These are phyloP conservation scores for Collybiopsis confluens DNA, from an alignment of 768 basidiomycete genomes.

Conservation along the genomic window DNA sequence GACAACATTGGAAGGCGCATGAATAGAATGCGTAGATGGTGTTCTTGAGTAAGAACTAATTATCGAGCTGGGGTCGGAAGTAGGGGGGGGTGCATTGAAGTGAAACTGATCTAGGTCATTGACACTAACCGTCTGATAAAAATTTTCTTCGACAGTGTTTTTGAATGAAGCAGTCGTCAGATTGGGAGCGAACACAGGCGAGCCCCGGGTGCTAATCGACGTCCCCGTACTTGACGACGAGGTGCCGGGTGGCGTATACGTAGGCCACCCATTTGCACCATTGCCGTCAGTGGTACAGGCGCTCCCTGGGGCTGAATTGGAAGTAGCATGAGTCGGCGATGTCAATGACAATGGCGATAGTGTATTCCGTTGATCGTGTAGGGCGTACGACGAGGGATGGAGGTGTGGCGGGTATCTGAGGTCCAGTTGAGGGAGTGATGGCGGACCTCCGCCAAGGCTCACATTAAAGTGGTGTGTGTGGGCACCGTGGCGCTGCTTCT, in stretches of 20 bases:
- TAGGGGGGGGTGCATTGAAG: slow-evolving; percentile 33
- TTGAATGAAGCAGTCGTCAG: slow-evolving; percentile 27
- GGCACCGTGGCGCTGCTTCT: slow-evolving; percentile 16
- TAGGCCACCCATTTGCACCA: slow-evolving; percentile 49
- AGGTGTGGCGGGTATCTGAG: slow-evolving; percentile 16
- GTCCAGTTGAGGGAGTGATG: neutral
- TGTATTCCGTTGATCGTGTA: slow-evolving; percentile 15
- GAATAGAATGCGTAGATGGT: neutral
- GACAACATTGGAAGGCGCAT: neutral
- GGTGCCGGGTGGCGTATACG: slow-evolving; percentile 62
- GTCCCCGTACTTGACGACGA: slow-evolving; percentile 46
- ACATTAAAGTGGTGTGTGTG: neutral
- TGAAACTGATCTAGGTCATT: slow-evolving; percentile 49
- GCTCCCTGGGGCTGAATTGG: slow-evolving; percentile 50
- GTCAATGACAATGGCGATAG: slow-evolving; percentile 2
- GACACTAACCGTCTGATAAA: slow-evolving; percentile 30
- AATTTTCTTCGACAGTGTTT: slow-evolving; percentile 32
- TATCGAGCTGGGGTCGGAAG: slow-evolving; percentile 5
- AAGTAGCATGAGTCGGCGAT: slow-evolving; percentile 14
- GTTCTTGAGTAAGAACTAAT: neutral
- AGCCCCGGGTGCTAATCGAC: slow-evolving; percentile 34
- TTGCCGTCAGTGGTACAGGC: slow-evolving; percentile 45
- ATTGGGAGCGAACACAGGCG: slow-evolving; percentile 36
- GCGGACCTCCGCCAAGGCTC: neutral
- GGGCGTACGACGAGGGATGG: slow-evolving; percentile 14